Conservation (phyloP, 148 eudicot species). For the Pharnaceum exiguum region DNA sequence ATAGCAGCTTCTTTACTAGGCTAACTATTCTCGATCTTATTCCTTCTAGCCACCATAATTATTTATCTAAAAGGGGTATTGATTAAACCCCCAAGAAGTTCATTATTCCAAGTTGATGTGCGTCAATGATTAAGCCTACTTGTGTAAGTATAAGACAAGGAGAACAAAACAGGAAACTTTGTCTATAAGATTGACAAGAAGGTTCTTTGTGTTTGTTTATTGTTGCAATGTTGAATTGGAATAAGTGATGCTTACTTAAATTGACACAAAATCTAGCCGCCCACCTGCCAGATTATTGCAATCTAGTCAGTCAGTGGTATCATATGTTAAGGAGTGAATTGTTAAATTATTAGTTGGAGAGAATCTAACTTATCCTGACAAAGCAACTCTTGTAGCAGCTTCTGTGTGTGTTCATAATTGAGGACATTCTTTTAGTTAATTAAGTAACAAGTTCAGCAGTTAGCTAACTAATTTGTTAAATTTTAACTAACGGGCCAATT, state of each 20-base stretch:
- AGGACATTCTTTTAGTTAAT: neutral
- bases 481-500: neutral
- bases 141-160: neutral
- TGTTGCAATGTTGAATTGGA: neutral
- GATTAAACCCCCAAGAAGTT: too few relatives aligned
- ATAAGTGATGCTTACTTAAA: constrained; percentile 9
- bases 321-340: constrained; percentile 12
- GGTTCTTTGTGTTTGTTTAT: constrained; percentile 7
- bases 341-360: constrained; percentile 25
- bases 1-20: too few relatives aligned
- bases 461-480: neutral
- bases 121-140: too few relatives aligned
- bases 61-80: too few relatives aligned
- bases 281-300: constrained; percentile 49
- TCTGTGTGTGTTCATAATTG: constrained; percentile 14
- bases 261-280: constrained; percentile 35
- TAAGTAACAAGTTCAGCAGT: neutral
- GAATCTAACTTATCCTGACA: constrained; percentile 40
- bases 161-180: neutral
- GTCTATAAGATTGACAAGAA: constrained; percentile 10
- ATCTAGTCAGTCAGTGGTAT: constrained; percentile 22
- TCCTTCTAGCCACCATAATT: too few relatives aligned
- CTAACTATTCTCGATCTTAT: too few relatives aligned
- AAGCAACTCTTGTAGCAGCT: constrained; percentile 31
- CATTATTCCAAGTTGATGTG: too few relatives aligned